Base-by-base conservation (phyloP, 2,329 filamentous ascomycete species). In the Byssothecium circinans region DNA sequence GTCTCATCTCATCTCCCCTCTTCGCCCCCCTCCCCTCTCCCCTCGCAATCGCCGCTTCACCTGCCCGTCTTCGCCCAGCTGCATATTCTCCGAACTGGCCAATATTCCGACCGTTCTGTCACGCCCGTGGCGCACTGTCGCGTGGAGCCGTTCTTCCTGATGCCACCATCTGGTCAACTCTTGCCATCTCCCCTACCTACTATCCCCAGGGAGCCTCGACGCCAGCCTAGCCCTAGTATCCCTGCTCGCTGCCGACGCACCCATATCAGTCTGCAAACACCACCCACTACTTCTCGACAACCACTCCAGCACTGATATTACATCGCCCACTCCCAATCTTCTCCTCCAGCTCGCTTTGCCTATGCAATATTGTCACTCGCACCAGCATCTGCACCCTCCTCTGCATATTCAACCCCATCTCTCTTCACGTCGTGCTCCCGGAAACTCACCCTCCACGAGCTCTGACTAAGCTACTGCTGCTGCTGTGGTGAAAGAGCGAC, bases 31-130 rank as follows among this genome's bases (percentile, higher is more conserved):
- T 33, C 41, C 36, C n/a, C n/a, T n/a, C n/a, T n/a, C n/a, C n/a
- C n/a, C n/a, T n/a, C n/a, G n/a, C n/a, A n/a, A n/a, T n/a, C n/a
- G n/a, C n/a, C 49, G 43, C 49, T 23, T 44, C 25, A 47, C 44
- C 44, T 47, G 44, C 45, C 49, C 25, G 19, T 27, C 40, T 29
- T 8, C 15, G 25, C 29, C 14, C 29, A 42, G 17, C 37, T 45
- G 57, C 58, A 60, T 61, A 55, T 60, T 52, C 62, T 64, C 60
- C 60, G 54, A 61, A 20, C 50, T 41, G 43, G 36, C 54, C 50
- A 56, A 37, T 53, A 34, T 36, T 33, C 10, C n/a, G 2, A 12
- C 46, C 54, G 43, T 50, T 41, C 41, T 43, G 43, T 41, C 45
- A 22, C 51, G 53, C 45, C 57, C 45, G 55, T 62, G 65, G 59